Base-by-base conservation (phyloP, 495 filamentous ascomycete genomes). In the Penicillium verhagenii region DNA sequence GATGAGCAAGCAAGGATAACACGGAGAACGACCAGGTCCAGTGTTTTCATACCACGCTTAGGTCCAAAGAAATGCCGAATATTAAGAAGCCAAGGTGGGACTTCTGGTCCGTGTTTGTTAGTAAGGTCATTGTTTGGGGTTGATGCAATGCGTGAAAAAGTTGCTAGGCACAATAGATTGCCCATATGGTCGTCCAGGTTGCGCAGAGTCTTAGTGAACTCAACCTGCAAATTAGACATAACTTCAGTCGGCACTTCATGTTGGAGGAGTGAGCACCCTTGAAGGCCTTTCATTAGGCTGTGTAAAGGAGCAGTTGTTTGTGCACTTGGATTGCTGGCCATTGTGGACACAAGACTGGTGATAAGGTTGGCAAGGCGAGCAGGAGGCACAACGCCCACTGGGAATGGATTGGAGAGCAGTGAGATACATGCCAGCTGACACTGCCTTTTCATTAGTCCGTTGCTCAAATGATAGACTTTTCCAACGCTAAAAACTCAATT, bases 1-100 rank as follows among this genome's bases (percentile, higher is more conserved):
- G 72, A 65, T 11, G 78, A 82, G 53, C 79, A 84, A 8, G 77
- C 77, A 51, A 75, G 72, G 19, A 83, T 78, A 9, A 77, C 78
- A 19, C 73, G 74, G 44, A 83, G 60, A 2, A 81, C 74, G 4
- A 82, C 72, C 31, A 86, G 63, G 51, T 84, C 76, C 13, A 85
- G 58, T 1, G 79, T 86, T 52, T 85, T 86, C 9, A 69, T 45
- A 1, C 72, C 79, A 9, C 72, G 68, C 47, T 78, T 80, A 1
- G 72, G 58, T 4, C 73, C 74, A 38, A 82, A 82, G 52, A 81
- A 80, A 43, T 81, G 65, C 11, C 60, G 66, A 43, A 78, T 73
- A 42, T 65, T 73, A 9, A 71, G 59, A 29, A 78, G 63, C 72
- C 71, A 74, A 16, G 55, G 20, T 39, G 65, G 66, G 13, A 38